Evolutionary conservation across 2,329 filamentous ascomycete species (phyloP), one percentile per base, ranked within the genome.

Genomic region (Botrytis elliptica): DNA sequence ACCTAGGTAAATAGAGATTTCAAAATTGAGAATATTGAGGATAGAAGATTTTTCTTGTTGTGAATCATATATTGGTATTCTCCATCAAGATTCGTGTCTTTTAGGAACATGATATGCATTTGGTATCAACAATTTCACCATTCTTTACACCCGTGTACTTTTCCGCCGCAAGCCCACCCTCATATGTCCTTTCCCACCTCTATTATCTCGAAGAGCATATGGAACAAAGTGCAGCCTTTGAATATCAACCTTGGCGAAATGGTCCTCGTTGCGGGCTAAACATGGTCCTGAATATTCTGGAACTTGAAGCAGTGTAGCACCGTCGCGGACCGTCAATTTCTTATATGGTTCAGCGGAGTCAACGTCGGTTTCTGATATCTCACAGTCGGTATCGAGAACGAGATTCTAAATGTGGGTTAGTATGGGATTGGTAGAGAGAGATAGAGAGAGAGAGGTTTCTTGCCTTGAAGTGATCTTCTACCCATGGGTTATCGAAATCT

Each of bases 401-500:
- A 80, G 75, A 55, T 63, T 75, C 55, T 70, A 8, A 7, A n/a
- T 3, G 12, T 29, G 29, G 46, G 46, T 57, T 1, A 40, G 66
- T 14, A 29, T 69, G 33, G n/a, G 25, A 57, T 57, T 57, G 3
- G 9, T 9, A 22, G 12, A 14, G 25, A 16, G n/a, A 16, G 20
- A 40, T 5, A 29, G 29, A 2, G n/a, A 18, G 4, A 38, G 4
- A 40, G 38, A 14, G 10, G 8, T 9, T 42, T 38, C 59, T 38
- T 64, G 52, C 69, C 65, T 85, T 87, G 82, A 89, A 89, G 78
- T 90, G 87, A 76, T 88, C 84, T 1, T 82, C 77, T 69, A 87
- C 88, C 86, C 86, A 89, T 0, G 81, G 52, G 73, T 90, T 89
- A 76, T 90, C 88, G 10, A 83, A 77, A 72, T 90, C 88, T 77